Evolutionary conservation across 2,329 filamentous ascomycete genomes (phyloP).

Genomic region (Aspergillus japonicus): DNA sequence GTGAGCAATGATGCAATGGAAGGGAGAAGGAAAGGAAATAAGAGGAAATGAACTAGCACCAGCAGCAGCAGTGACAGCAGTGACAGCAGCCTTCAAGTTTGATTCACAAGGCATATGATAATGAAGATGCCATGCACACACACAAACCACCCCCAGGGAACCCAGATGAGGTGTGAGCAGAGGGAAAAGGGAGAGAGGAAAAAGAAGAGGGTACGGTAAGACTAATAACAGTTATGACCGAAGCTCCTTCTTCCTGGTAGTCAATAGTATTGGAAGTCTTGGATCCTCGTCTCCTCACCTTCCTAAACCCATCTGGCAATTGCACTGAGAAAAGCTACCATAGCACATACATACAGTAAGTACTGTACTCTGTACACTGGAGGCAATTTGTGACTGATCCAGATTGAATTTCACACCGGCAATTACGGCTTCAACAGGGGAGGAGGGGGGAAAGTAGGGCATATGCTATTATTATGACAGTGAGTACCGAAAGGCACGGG

Average conservation of each 20-base stretch:
- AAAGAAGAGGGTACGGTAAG: background rate
- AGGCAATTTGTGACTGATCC: conserved; percentile 3
- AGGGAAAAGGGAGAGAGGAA: conserved; percentile 16
- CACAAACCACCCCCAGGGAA: background rate
- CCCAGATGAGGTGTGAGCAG: background rate
- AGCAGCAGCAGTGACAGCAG: background rate
- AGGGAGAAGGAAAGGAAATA: conserved; percentile 1
- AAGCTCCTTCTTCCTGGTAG: background rate
- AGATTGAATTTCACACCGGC: background rate
- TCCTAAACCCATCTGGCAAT: background rate
- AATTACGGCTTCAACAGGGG: background rate
- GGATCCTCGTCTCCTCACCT: conserved; percentile 12
- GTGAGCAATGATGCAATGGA: background rate
- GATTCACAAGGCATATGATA: background rate
- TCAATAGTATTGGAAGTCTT: background rate
- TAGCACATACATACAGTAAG: too few relatives aligned
- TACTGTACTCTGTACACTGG: background rate
- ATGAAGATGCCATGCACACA: background rate
- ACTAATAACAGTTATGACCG: background rate
- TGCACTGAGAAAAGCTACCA: background rate
- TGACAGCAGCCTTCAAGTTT: background rate
- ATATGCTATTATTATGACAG: background rate
- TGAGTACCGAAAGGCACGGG: background rate
- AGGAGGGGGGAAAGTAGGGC: background rate
- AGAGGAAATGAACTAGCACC: too few relatives aligned